Conservation (phyloP, 73 alveolate species). For the Paramecium biaurelia region DNA sequence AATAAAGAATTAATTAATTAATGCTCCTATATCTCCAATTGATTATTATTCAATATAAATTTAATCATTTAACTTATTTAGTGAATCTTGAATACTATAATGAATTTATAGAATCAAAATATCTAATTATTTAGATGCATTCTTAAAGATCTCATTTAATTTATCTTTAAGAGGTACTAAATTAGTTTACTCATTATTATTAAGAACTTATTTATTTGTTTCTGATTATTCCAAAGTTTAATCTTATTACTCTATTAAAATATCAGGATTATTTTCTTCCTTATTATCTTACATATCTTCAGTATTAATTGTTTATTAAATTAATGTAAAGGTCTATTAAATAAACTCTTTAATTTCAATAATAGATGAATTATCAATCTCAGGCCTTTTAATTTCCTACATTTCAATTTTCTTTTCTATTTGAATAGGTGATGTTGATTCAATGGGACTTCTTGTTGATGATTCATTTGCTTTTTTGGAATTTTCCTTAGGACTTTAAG, state of each 20-base stretch:
- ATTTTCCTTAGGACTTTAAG: not conserved
- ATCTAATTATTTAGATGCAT: not conserved
- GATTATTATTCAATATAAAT: not conserved
- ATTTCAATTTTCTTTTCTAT: not conserved
- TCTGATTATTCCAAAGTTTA: not conserved
- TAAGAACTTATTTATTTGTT: not conserved
- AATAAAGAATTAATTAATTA: slow-evolving; percentile 2
- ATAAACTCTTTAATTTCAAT: not conserved
- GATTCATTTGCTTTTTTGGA: not conserved
- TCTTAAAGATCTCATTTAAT: not conserved
- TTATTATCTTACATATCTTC: not conserved
- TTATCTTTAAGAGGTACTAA: not conserved
- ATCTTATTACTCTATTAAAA: not conserved
- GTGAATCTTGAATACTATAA: not conserved
- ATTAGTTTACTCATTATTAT: not conserved
- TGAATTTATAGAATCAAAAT: not conserved
- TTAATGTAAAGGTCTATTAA: not conserved
- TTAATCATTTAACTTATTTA: not conserved
- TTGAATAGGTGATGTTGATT: not conserved
- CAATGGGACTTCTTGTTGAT: not conserved
- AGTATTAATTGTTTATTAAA: not conserved
- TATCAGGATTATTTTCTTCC: not conserved
- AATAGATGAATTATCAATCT: not conserved
- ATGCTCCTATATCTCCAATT: not conserved
- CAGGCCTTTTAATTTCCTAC: not conserved